Evolutionary conservation across 2,329 filamentous ascomycete genomes (phyloP).

Genomic region (Epichloe sp.): DNA sequence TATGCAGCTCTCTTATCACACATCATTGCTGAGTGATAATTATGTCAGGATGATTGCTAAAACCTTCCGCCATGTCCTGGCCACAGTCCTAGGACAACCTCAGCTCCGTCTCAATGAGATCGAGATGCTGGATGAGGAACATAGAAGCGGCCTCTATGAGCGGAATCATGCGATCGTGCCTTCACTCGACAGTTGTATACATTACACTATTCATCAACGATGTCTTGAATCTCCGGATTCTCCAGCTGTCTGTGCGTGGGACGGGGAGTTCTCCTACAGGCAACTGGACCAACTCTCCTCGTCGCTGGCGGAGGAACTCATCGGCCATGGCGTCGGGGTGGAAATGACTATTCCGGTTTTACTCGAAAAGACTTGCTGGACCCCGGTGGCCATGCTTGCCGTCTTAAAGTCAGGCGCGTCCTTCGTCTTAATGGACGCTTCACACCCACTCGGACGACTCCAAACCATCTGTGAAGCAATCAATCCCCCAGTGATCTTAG

Average conservation of each 20-base stretch:
- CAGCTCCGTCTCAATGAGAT: background rate
- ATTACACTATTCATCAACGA: background rate
- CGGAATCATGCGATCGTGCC: background rate
- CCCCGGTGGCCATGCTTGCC: slow-evolving; percentile 12
- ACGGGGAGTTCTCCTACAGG: background rate
- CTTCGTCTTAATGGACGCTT: background rate
- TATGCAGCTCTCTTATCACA: background rate
- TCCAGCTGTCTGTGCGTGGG: background rate
- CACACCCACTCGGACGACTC: background rate
- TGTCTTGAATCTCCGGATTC: background rate
- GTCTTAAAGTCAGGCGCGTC: slow-evolving; percentile 15
- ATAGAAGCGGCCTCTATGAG: background rate
- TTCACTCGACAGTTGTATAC: background rate
- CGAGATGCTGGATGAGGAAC: background rate
- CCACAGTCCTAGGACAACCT: background rate
- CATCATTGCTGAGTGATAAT: background rate
- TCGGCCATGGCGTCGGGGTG: background rate
- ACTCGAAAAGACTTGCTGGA: slow-evolving; percentile 13
- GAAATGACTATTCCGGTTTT: slow-evolving; percentile 6
- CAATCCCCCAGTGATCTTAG: background rate
- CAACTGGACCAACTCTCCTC: background rate
- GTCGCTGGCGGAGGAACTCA: background rate
- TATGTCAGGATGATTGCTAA: background rate
- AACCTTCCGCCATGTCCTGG: background rate
- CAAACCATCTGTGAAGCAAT: background rate